These are phyloP conservation scores for Hemileccinum impolitum DNA, from an alignment of 768 basidiomycete species.

Conservation along the genomic window DNA sequence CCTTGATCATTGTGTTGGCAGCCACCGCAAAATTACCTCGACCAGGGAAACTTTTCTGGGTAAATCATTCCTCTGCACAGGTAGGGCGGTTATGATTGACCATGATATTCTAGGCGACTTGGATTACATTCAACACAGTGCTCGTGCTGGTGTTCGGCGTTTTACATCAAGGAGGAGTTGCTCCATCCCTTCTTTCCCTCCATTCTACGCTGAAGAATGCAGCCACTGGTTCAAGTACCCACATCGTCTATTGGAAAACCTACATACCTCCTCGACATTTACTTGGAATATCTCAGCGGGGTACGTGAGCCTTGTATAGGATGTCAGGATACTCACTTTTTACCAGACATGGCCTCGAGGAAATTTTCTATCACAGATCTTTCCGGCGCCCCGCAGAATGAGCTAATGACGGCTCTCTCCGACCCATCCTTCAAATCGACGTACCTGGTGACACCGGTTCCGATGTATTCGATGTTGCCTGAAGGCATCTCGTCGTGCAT, in stretches of 20 bases:
- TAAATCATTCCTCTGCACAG: slow-evolving; percentile 8
- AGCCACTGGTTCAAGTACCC: slow-evolving; percentile 1
- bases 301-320: slow-evolving; percentile 10
- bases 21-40: slow-evolving; percentile 25
- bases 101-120: slow-evolving; percentile 19
- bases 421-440: slow-evolving; percentile 4
- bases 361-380: slow-evolving; percentile 28
- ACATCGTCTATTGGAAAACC: slow-evolving; percentile 38
- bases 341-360: slow-evolving; percentile 23
- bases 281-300: slow-evolving; percentile 25
- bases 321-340: background rate
- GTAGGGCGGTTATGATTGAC: background rate
- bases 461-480: slow-evolving; percentile 24
- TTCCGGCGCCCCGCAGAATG: slow-evolving; percentile 22
- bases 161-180: slow-evolving; percentile 40
- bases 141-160: slow-evolving; percentile 35
- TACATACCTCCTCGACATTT: slow-evolving; percentile 39
- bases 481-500: slow-evolving; percentile 21
- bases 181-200: slow-evolving; percentile 36
- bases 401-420: slow-evolving; percentile 17
- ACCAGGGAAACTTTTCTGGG: slow-evolving; percentile 33
- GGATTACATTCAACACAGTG: slow-evolving; percentile 27
- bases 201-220: slow-evolving; percentile 21
- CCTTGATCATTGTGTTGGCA: slow-evolving; percentile 30
- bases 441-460: slow-evolving; percentile 32